A percentile compares a stretch with the other conserved stretches of the same genome.
Evolutionary conservation across 2,329 filamentous ascomycete genomes (phyloP).

Genomic region (Achaetomium macrosporum): DNA sequence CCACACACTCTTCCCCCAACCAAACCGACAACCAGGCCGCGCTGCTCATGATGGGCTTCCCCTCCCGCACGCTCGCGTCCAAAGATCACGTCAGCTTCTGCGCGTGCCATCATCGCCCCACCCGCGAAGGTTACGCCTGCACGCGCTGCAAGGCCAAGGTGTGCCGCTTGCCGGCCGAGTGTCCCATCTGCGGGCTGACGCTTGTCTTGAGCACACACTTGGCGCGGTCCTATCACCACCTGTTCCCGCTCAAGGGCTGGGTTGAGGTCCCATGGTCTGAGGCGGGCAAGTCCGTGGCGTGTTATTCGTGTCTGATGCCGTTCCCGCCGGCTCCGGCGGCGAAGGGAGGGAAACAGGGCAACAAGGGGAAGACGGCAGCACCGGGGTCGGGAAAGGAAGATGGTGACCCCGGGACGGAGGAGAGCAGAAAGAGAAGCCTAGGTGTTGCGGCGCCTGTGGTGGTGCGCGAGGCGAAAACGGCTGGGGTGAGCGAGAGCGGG

Average conservation of each 20-base stretch:
- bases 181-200: slow-evolving; percentile 83
- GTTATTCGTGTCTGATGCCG: slow-evolving; percentile 68
- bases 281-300: slow-evolving; percentile 57
- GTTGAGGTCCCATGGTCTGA: slow-evolving; percentile 78
- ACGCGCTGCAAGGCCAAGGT: slow-evolving; percentile 85
- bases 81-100: slow-evolving; percentile 66
- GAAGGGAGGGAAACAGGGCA: slow-evolving; percentile 1
- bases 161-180: slow-evolving; percentile 83
- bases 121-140: slow-evolving; percentile 81
- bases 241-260: slow-evolving; percentile 90
- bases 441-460: slow-evolving; percentile 17
- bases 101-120: slow-evolving; percentile 81
- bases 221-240: slow-evolving; percentile 85
- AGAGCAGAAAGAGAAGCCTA: slow-evolving; percentile 2
- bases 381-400: slow-evolving; percentile 6
- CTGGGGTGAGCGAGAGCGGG: slow-evolving; percentile 73
- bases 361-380: slow-evolving; percentile 16
- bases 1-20: slow-evolving; percentile 54
- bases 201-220: slow-evolving; percentile 91
- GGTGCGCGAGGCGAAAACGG: slow-evolving; percentile 35
- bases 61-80: slow-evolving; percentile 72
- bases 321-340: slow-evolving; percentile 54
- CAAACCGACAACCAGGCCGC: slow-evolving; percentile 44
- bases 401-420: neutral
- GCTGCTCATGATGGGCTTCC: slow-evolving; percentile 97